Evolutionary conservation across 2,329 filamentous ascomycete genomes (phyloP).

Genomic region (Emergomyces africanus): DNA sequence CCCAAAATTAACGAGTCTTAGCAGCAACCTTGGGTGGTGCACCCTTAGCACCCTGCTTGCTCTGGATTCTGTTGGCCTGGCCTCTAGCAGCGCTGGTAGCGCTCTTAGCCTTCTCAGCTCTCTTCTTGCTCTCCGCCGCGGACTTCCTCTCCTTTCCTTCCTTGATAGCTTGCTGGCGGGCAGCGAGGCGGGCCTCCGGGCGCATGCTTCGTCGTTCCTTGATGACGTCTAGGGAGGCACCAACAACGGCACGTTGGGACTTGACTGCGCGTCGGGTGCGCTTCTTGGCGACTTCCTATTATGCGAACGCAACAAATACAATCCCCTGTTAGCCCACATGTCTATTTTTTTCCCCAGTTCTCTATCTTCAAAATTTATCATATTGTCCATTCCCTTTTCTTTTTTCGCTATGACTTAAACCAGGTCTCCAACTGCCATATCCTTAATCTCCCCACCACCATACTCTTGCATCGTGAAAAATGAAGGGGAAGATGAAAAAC

Average conservation of each 20-base stretch:
- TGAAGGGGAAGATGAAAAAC: neutral
- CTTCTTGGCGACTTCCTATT: slow-evolving; percentile 99
- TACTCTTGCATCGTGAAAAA: neutral
- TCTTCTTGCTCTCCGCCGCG: slow-evolving; percentile 79
- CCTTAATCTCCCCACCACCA: neutral
- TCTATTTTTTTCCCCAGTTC: slow-evolving; percentile 5
- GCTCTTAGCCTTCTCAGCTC: slow-evolving; percentile 97
- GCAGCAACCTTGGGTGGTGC: slow-evolving; percentile 72
- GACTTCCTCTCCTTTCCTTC: slow-evolving; percentile 98
- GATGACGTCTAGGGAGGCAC: slow-evolving; percentile 98
- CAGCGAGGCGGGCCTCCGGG: slow-evolving; percentile 88
- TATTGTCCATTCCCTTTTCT: neutral
- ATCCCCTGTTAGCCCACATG: slow-evolving; percentile 1
- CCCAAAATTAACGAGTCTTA: slow-evolving; percentile 60
- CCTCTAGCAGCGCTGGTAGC: slow-evolving; percentile 64
- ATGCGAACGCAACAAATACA: slow-evolving; percentile 12
- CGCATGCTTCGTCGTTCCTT: slow-evolving; percentile 95
- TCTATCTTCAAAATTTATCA: neutral
- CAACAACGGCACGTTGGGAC: slow-evolving; percentile 96
- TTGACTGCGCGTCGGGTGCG: slow-evolving; percentile 96
- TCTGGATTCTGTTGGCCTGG: slow-evolving; percentile 65
- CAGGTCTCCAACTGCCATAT: neutral
- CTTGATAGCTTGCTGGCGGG: slow-evolving; percentile 82
- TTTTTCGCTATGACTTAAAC: neutral
- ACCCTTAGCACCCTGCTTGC: slow-evolving; percentile 97